A percentile compares a stretch with the other conserved stretches of the same genome.
Conservation (phyloP, 352 stramenopile species). For the Globisporangium iwayamae region DNA sequence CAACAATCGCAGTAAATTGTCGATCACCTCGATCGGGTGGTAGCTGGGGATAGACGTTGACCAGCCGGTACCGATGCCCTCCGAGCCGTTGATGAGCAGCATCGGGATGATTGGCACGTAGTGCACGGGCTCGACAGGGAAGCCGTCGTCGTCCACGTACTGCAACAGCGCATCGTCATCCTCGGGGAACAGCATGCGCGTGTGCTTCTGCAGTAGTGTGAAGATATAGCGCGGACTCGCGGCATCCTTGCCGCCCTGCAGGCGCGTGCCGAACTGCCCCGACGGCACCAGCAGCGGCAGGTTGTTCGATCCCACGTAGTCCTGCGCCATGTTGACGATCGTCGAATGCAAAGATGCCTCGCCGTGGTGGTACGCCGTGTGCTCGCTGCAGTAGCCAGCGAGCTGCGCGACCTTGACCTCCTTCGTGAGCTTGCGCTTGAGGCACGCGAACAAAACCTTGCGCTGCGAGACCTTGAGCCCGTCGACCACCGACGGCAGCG, state of each 20-base stretch:
- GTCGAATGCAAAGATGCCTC: constrained; percentile 97
- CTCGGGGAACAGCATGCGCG: constrained; percentile 96
- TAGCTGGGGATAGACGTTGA: constrained; percentile 95
- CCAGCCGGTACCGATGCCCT: constrained; percentile 99
- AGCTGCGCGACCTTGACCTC: constrained; percentile 99
- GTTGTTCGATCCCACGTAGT: constrained; percentile 98
- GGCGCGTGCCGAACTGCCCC: constrained; percentile 98
- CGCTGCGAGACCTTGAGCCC: constrained; percentile 97
- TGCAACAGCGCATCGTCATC: constrained; percentile 97
- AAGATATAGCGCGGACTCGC: constrained; percentile 99
- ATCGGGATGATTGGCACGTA: constrained; percentile 97
- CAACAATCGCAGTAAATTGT: constrained; percentile 89
- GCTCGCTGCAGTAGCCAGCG: constrained; percentile 96
- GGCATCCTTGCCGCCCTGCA: constrained; percentile 98
- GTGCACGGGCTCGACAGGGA: constrained; percentile 96
- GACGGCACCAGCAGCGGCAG: constrained; percentile 96
- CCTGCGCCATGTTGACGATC: constrained; percentile 99
- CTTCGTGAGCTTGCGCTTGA: constrained; percentile 98
- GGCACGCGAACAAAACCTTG: constrained; percentile 97
- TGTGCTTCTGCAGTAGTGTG: constrained; percentile 95
- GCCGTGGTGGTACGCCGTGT: constrained; percentile 99
- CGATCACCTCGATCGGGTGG: constrained; percentile 94
- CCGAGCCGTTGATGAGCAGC: constrained; percentile 97
- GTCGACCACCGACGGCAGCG: constrained; percentile 95
- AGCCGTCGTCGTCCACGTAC: constrained; percentile 98